Conservation (phyloP, 345 rosid species). For the Kernera saxatilis region DNA sequence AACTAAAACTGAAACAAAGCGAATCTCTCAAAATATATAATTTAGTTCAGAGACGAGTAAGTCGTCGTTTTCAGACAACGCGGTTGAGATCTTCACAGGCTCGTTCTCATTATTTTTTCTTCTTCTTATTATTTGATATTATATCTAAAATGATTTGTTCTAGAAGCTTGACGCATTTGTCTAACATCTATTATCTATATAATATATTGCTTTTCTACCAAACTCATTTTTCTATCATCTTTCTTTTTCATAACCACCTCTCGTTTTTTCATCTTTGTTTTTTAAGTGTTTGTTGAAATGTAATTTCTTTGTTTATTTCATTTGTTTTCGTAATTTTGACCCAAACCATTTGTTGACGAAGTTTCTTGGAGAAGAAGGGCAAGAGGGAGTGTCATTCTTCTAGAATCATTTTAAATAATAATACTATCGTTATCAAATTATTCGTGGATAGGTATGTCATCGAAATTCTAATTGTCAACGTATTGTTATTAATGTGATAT, state of each 20-base stretch:
- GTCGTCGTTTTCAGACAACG: conserved; percentile 32
- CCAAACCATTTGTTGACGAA: conserved; percentile 15
- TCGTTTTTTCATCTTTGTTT: conserved; percentile 3
- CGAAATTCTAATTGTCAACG: background rate
- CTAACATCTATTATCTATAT: background rate
- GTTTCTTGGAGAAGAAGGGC: conserved; percentile 23
- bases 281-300: conserved; percentile 23
- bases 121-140: background rate
- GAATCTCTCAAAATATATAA: conserved; percentile 18
- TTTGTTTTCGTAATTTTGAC: conserved; percentile 10
- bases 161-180: conserved; percentile 23
- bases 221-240: conserved; percentile 1
- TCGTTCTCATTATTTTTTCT: conserved; percentile 12
- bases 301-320: background rate
- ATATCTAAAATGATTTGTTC: conserved; percentile 9
- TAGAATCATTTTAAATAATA: conserved; percentile 11
- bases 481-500: background rate
- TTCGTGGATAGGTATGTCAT: background rate
- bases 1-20: conserved; percentile 23
- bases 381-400: conserved; percentile 12
- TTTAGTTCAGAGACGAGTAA: conserved; percentile 9
- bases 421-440: conserved; percentile 2
- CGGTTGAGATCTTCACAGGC: conserved; percentile 26
- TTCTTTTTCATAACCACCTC: conserved; percentile 1
- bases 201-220: conserved; percentile 18